phyloP scores from a whole-genome alignment of 169 alveolate species.

The Sarcocystis neurona region DNA sequence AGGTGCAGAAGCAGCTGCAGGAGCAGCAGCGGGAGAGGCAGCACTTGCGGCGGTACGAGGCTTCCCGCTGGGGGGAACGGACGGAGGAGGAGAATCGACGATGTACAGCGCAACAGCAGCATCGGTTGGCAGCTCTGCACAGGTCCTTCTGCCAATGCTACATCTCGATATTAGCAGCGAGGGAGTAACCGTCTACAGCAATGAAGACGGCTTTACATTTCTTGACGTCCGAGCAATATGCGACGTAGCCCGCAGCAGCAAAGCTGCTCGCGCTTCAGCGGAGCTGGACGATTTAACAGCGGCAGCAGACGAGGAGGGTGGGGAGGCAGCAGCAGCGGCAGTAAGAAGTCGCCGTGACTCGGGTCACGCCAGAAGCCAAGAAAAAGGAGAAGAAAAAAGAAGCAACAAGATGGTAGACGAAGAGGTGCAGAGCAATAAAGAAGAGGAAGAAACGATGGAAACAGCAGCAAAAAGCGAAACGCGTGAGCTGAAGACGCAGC shows the following conservation, averaged over 20 bases:
- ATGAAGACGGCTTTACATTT: slow-evolving; percentile 72
- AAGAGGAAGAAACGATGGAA: not conserved
- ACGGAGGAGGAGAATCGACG: not conserved
- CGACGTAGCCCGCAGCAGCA: slow-evolving; percentile 73
- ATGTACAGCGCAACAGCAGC: too few relatives aligned
- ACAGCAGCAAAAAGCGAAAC: not conserved
- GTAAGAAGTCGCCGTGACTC: too few relatives aligned
- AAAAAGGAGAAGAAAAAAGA: not conserved
- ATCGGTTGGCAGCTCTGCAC: too few relatives aligned
- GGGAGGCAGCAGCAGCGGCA: not conserved
- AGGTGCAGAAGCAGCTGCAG: slow-evolving; percentile 25
- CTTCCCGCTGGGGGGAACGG: slow-evolving; percentile 25
- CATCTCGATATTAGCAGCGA: slow-evolving; percentile 54
- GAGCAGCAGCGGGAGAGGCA: not conserved
- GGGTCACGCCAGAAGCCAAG: too few relatives aligned
- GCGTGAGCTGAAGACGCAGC: not conserved
- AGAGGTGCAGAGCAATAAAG: not conserved
- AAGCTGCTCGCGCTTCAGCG: too few relatives aligned
- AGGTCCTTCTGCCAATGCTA: slow-evolving; percentile 65
- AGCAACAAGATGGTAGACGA: not conserved
- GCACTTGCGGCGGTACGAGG: not conserved
- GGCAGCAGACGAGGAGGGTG: not conserved
- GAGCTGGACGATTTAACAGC: too few relatives aligned
- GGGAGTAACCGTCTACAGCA: slow-evolving; percentile 68
- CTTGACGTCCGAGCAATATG: slow-evolving; percentile 70